Percentiles rank a stretch among this genome's conserved stretches.
phyloP scores from a whole-genome alignment of 2,329 filamentous ascomycete species.

The Colletotrichum orchidophilum region DNA sequence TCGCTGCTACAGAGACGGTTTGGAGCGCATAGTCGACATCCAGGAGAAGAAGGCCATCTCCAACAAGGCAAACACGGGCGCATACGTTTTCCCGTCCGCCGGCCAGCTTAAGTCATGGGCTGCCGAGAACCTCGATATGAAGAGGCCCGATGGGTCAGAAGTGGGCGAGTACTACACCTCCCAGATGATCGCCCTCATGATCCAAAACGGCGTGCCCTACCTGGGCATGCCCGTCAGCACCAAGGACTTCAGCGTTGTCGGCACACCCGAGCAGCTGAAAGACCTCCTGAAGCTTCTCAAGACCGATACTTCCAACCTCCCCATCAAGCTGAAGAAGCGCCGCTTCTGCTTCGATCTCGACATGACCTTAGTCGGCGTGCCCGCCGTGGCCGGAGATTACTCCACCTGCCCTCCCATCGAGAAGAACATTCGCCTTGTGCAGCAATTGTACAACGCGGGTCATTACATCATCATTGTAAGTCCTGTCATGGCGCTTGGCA shows the following conservation, averaged over 20 bases:
- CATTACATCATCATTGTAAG: conserved; percentile 44
- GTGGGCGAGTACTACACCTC: conserved; percentile 42
- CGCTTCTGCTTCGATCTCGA: conserved; percentile 46
- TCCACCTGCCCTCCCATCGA: conserved; percentile 42
- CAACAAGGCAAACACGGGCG: conserved; percentile 42
- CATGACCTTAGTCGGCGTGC: conserved; percentile 42
- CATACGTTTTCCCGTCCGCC: conserved; percentile 41
- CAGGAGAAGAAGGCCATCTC: conserved; percentile 43
- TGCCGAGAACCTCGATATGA: conserved; percentile 37
- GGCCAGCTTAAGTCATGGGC: conserved; percentile 37
- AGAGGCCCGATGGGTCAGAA: conserved; percentile 35
- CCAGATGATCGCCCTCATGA: conserved; percentile 40
- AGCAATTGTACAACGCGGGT: conserved; percentile 41
- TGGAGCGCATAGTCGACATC: conserved; percentile 40
- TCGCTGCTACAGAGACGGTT: conserved; percentile 20
- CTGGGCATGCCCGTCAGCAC: conserved; percentile 37
- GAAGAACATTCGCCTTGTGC: conserved; percentile 41
- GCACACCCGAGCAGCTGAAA: conserved; percentile 41
- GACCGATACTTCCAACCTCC: conserved; percentile 33
- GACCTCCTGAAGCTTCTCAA: conserved; percentile 40
- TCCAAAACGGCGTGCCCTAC: conserved; percentile 38
- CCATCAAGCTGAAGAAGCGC: conserved; percentile 38
- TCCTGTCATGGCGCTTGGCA: conserved; percentile 19
- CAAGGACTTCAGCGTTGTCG: conserved; percentile 41
- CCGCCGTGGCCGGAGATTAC: conserved; percentile 40